Evolutionary conservation across 768 basidiomycete species (phyloP).

Genomic region (Tulasnella sp.): DNA sequence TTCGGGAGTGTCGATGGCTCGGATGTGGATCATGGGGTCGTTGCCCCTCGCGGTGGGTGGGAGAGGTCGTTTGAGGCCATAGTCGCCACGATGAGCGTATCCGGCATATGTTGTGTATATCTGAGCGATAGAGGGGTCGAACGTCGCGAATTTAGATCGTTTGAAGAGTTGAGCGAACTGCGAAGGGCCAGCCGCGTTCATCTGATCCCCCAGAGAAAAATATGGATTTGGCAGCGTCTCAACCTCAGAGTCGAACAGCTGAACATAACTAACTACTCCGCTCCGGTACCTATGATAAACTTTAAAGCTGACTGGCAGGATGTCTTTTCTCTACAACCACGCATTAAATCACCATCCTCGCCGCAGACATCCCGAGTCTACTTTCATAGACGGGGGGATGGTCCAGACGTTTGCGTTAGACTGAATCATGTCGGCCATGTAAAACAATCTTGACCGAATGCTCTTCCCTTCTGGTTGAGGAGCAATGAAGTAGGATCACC

Average conservation of each 20-base stretch:
- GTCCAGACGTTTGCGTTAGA: conserved; percentile 18
- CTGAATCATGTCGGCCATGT: not conserved
- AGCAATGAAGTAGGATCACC: conserved; percentile 20
- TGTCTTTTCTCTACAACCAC: not conserved
- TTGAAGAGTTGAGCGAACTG: conserved; percentile 68
- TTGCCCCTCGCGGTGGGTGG: conserved; percentile 42
- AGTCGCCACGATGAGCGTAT: conserved; percentile 66
- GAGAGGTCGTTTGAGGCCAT: conserved; percentile 77
- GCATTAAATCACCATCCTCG: conserved; percentile 17
- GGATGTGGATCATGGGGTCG: conserved; percentile 53
- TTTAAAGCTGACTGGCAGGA: not conserved
- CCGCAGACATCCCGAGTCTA: not conserved
- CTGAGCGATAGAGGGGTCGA: conserved; percentile 64
- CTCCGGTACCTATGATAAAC: not conserved
- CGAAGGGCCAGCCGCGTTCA: conserved; percentile 36
- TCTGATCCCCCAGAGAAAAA: not conserved
- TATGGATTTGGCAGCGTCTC: not conserved
- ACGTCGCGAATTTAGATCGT: conserved; percentile 71
- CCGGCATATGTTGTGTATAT: conserved; percentile 62
- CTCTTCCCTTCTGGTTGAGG: conserved; percentile 15
- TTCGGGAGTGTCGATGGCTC: conserved; percentile 56
- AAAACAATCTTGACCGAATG: conserved; percentile 20
- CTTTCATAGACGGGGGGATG: not conserved
- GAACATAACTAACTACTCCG: not conserved
- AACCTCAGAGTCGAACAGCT: not conserved